These are phyloP conservation scores for Adansonia rubrostipa DNA, from an alignment of 441 rosid genomes.

Conservation along the genomic window DNA sequence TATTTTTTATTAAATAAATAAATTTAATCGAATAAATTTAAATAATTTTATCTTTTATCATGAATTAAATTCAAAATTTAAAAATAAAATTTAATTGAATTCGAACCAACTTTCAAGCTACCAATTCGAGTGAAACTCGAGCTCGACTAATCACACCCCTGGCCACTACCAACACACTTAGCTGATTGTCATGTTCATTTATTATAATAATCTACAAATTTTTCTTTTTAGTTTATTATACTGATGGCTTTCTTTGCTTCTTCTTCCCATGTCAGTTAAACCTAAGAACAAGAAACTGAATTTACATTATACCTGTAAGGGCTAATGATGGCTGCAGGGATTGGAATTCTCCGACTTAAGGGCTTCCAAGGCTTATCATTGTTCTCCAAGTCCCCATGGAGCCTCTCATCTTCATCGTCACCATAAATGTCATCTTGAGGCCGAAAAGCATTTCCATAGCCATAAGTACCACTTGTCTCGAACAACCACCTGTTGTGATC, in stretches of 20 bases:
- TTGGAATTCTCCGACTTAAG: slow-evolving; percentile 60
- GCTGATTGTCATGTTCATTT: too few relatives aligned
- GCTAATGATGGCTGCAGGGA: slow-evolving; percentile 66
- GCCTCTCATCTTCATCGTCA: slow-evolving; percentile 60
- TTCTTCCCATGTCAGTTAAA: neutral
- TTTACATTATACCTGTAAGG: slow-evolving; percentile 64
- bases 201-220: too few relatives aligned
- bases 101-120: too few relatives aligned
- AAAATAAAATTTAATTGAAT: too few relatives aligned
- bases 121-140: too few relatives aligned
- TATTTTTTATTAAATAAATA: too few relatives aligned
- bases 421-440: slow-evolving; percentile 69
- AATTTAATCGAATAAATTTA: too few relatives aligned
- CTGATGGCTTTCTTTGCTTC: neutral
- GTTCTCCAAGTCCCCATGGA: slow-evolving; percentile 59
- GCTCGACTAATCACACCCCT: too few relatives aligned
- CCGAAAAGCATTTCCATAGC: slow-evolving; percentile 85
- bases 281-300: neutral
- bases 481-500: slow-evolving; percentile 89
- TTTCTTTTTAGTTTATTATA: neutral
- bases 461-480: slow-evolving; percentile 84
- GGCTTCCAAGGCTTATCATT: slow-evolving; percentile 93
- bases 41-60: too few relatives aligned
- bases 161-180: too few relatives aligned
- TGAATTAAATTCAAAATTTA: too few relatives aligned